A percentile compares a stretch with the other conserved stretches of the same genome.
phyloP scores from a whole-genome alignment of 1,139 yeast species.

The Lodderomyces margitis region DNA sequence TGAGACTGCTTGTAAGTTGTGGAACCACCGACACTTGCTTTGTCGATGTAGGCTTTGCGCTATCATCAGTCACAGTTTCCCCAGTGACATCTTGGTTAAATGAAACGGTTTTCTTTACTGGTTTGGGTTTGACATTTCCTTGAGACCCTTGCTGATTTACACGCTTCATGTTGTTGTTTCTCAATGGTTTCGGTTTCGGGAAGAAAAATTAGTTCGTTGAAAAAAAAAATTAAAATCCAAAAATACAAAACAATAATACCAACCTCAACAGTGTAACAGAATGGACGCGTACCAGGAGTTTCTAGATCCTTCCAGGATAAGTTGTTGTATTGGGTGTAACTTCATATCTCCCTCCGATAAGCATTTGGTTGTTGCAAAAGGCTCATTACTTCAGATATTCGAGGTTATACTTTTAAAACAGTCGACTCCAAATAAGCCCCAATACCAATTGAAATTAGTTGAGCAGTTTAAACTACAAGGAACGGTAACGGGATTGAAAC shows the following conservation, averaged over 20 bases:
- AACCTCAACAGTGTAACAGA: background rate
- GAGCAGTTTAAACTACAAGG: slow-evolving; percentile 76
- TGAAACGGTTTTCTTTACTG: slow-evolving; percentile 11
- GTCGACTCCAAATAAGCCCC: slow-evolving; percentile 21
- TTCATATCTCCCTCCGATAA: slow-evolving; percentile 51
- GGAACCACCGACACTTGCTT: slow-evolving; percentile 13
- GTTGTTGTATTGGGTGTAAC: slow-evolving; percentile 59
- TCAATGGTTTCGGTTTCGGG: background rate
- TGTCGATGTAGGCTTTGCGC: background rate
- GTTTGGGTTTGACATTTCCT: slow-evolving; percentile 3
- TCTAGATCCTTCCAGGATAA: slow-evolving; percentile 74
- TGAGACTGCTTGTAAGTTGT: slow-evolving; percentile 23
- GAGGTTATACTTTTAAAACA: slow-evolving; percentile 33
- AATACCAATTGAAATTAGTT: slow-evolving; percentile 48
- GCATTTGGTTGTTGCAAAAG: slow-evolving; percentile 69
- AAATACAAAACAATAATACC: background rate
- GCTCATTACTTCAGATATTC: slow-evolving; percentile 70
- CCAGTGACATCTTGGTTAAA: slow-evolving; percentile 7
- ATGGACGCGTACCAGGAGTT: slow-evolving; percentile 88
- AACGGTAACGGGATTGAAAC: slow-evolving; percentile 55
- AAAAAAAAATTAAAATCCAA: slow-evolving; percentile 2
- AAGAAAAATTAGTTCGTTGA: background rate
- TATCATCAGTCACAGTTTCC: background rate
- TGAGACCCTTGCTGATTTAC: background rate
- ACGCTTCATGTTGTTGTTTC: background rate